phyloP scores from a whole-genome alignment of 2,329 filamentous ascomycete genomes.

The Talaromyces funiculosus region DNA sequence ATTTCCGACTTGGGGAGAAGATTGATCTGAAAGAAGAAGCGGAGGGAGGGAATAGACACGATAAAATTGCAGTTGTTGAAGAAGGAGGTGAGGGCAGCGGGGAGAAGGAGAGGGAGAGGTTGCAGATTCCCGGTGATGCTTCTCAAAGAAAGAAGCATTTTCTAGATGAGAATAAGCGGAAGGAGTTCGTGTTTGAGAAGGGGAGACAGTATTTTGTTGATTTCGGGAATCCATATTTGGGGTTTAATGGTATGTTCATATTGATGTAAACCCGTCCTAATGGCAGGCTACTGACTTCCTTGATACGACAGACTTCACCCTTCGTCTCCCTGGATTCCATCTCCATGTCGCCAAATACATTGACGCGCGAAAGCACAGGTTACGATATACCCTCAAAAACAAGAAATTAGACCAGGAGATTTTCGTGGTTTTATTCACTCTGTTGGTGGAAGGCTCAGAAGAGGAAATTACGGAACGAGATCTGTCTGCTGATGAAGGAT shows the following conservation, averaged over 20 bases:
- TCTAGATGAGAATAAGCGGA: slow-evolving; percentile 50
- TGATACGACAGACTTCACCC: slow-evolving; percentile 29
- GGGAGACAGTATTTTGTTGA: slow-evolving; percentile 59
- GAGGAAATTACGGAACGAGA: slow-evolving; percentile 12
- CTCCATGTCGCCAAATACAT: slow-evolving; percentile 35
- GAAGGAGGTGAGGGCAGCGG: slow-evolving; percentile 61
- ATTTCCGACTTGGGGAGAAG: slow-evolving; percentile 59
- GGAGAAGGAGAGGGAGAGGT: slow-evolving; percentile 38
- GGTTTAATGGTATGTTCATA: slow-evolving; percentile 58
- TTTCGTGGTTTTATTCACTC: slow-evolving; percentile 73
- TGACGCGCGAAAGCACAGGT: slow-evolving; percentile 67
- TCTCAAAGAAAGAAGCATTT: slow-evolving; percentile 58
- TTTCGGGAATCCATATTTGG: slow-evolving; percentile 90
- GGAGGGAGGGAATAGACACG: slow-evolving; percentile 6
- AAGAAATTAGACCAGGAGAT: slow-evolving; percentile 66
- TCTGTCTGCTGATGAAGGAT: background rate
- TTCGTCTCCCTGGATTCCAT: slow-evolving; percentile 33
- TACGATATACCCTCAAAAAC: slow-evolving; percentile 91
- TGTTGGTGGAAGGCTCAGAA: slow-evolving; percentile 48
- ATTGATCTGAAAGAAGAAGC: slow-evolving; percentile 14
- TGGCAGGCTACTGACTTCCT: background rate
- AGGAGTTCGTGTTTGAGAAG: slow-evolving; percentile 56
- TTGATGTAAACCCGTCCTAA: no score
- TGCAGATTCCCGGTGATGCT: slow-evolving; percentile 49
- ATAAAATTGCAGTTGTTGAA: slow-evolving; percentile 52